Percentiles rank a stretch among this genome's conserved stretches.
These are phyloP conservation scores for Dactylonectria macrodidyma DNA, from an alignment of 2,329 filamentous ascomycete genomes.

Conservation along the genomic window DNA sequence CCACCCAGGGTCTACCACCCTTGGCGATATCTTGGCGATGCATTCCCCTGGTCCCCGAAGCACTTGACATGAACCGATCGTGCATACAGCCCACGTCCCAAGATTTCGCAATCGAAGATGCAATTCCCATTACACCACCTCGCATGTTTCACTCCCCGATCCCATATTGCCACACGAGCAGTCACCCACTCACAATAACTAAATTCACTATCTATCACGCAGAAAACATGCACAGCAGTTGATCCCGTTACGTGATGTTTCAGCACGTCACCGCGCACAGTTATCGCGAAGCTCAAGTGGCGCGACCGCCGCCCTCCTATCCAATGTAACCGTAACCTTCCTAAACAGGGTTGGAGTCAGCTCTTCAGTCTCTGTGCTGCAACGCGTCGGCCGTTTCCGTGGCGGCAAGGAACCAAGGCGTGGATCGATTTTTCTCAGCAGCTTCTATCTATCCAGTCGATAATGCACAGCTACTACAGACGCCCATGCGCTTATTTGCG, in stretches of 20 bases:
- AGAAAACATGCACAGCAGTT: background rate
- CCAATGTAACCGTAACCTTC: constrained; percentile 28
- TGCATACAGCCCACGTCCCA: background rate
- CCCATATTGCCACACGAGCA: no score
- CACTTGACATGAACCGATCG: background rate
- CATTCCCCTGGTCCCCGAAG: background rate
- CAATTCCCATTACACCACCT: background rate
- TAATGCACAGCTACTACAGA: background rate
- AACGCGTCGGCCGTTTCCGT: constrained; percentile 2
- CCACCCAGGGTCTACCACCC: background rate
- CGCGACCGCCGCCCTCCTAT: background rate
- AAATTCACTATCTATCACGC: background rate
- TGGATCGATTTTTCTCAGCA: constrained; percentile 17
- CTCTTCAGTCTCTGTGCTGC: background rate
- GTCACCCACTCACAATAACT: background rate
- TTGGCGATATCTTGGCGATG: constrained; percentile 17
- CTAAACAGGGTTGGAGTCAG: constrained; percentile 23
- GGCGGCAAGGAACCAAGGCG: background rate
- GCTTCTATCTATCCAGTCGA: background rate
- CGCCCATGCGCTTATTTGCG: background rate
- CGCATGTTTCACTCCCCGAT: background rate
- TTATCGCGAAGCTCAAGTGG: background rate
- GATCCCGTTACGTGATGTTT: background rate
- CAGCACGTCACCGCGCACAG: background rate
- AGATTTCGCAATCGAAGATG: background rate